These are phyloP conservation scores for Pseudogymnoascus sp. DNA, from an alignment of 2,329 filamentous ascomycete genomes.

Conservation along the genomic window DNA sequence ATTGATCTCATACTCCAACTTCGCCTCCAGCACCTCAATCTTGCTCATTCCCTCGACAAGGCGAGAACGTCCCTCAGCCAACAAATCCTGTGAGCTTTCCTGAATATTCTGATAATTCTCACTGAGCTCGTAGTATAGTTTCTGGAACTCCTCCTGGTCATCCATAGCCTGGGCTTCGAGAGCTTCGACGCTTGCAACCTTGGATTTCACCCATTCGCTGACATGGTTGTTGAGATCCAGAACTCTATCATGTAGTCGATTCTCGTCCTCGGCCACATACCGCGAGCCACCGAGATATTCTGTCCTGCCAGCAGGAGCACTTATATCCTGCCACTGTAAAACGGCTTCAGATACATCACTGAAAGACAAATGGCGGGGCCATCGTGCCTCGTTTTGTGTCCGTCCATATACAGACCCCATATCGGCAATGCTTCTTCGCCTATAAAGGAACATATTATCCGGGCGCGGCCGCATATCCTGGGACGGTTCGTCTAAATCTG, in stretches of 20 bases:
- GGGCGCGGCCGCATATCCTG: constrained; percentile 38
- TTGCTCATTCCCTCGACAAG: constrained; percentile 69
- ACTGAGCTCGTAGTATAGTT: constrained; percentile 61
- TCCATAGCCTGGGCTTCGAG: constrained; percentile 56
- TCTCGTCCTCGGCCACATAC: constrained; percentile 46
- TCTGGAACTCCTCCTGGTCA: constrained; percentile 59
- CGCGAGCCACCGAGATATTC: constrained; percentile 25
- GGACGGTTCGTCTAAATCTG: constrained; percentile 50
- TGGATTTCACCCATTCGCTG: constrained; percentile 53
- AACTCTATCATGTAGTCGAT: constrained; percentile 47
- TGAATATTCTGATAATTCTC: constrained; percentile 63
- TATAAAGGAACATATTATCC: not conserved
- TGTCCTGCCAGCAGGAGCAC: constrained; percentile 35
- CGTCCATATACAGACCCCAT: constrained; percentile 15
- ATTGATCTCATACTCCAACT: constrained; percentile 86
- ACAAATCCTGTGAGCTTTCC: constrained; percentile 58
- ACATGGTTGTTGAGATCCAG: constrained; percentile 45
- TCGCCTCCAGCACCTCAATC: constrained; percentile 72
- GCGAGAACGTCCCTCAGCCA: constrained; percentile 60
- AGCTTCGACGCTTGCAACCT: constrained; percentile 47
- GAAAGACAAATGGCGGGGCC: constrained; percentile 68
- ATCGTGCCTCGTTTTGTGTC: constrained; percentile 49
- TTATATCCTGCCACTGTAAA: constrained; percentile 55
- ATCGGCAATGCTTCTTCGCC: not conserved
- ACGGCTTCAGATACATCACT: constrained; percentile 69